Evolutionary conservation across 2,329 filamentous ascomycete species (phyloP).

Genomic region (Botryotinia narcissicola): DNA sequence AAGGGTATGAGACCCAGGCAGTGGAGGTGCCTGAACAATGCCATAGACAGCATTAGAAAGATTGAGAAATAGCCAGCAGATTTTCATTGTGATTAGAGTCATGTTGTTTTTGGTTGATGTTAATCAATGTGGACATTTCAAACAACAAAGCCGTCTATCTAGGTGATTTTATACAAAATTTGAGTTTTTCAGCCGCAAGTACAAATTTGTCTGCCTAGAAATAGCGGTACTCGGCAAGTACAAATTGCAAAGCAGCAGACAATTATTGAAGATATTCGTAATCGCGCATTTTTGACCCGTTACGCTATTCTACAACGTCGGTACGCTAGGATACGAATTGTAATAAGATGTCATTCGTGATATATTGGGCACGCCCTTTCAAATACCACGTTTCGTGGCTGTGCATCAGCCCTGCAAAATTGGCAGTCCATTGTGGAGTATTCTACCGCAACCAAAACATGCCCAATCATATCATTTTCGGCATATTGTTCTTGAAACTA

Average conservation of each 20-base stretch:
- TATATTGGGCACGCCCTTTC: background rate
- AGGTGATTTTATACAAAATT: background rate
- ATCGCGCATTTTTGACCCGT: background rate
- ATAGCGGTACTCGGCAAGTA: background rate
- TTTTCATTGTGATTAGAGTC: background rate
- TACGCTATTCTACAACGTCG: background rate
- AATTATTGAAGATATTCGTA: background rate
- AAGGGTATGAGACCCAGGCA: slow-evolving; percentile 5
- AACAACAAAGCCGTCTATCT: background rate
- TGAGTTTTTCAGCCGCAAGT: background rate
- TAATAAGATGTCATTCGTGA: background rate
- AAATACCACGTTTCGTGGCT: slow-evolving; percentile 2
- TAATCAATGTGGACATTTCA: background rate
- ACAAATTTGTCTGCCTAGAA: slow-evolving; percentile 8
- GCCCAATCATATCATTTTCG: background rate
- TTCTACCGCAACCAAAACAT: background rate
- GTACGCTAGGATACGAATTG: background rate
- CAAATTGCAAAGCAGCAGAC: background rate
- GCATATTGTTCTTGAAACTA: background rate
- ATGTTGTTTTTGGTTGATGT: background rate
- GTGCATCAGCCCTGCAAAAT: background rate
- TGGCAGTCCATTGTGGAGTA: background rate
- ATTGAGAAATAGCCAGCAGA: slow-evolving; percentile 7
- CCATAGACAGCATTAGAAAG: background rate
- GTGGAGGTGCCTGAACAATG: slow-evolving; percentile 9